Conservation (phyloP, 2,329 filamentous ascomycete species). For the Penicillium fuscoglaucum region DNA sequence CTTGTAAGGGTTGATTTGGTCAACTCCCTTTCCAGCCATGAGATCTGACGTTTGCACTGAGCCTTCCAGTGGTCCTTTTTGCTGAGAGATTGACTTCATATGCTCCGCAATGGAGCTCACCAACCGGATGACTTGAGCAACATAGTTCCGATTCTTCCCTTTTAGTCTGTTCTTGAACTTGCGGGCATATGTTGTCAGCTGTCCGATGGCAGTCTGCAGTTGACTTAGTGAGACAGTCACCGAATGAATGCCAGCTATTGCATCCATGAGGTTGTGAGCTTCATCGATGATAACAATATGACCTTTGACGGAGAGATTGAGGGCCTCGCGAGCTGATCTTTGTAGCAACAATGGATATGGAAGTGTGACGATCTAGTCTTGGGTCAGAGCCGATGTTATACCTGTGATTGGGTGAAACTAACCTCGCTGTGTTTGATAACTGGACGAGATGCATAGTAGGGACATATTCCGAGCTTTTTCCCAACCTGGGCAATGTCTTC, state of each 20-base stretch:
- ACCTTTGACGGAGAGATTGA: constrained; percentile 80
- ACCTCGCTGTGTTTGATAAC: constrained; percentile 78
- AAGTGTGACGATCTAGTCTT: constrained; percentile 71
- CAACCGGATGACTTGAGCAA: constrained; percentile 81
- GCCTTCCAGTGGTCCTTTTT: constrained; percentile 57
- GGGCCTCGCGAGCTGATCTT: constrained; percentile 79
- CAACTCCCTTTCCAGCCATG: constrained; percentile 79
- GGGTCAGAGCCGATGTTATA: background rate
- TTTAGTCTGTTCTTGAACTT: constrained; percentile 87
- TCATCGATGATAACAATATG: constrained; percentile 96
- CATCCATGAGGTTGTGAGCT: constrained; percentile 96
- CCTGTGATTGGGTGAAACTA: constrained; percentile 13
- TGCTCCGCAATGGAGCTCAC: constrained; percentile 75
- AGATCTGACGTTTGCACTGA: constrained; percentile 70
- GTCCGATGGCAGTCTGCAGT: constrained; percentile 68
- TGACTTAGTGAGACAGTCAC: constrained; percentile 73
- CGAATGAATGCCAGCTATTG: constrained; percentile 83
- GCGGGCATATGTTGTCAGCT: constrained; percentile 79
- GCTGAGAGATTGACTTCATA: constrained; percentile 55
- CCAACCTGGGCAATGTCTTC: constrained; percentile 83
- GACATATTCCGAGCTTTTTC: constrained; percentile 77
- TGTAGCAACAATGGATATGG: constrained; percentile 91
- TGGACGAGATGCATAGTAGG: constrained; percentile 91
- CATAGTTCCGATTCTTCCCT: constrained; percentile 86
- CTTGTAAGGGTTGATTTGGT: constrained; percentile 93